Percentiles rank a stretch among this genome's conserved stretches.
Conservation (phyloP, 2,329 filamentous ascomycete species). For the Fusarium chuoi region DNA sequence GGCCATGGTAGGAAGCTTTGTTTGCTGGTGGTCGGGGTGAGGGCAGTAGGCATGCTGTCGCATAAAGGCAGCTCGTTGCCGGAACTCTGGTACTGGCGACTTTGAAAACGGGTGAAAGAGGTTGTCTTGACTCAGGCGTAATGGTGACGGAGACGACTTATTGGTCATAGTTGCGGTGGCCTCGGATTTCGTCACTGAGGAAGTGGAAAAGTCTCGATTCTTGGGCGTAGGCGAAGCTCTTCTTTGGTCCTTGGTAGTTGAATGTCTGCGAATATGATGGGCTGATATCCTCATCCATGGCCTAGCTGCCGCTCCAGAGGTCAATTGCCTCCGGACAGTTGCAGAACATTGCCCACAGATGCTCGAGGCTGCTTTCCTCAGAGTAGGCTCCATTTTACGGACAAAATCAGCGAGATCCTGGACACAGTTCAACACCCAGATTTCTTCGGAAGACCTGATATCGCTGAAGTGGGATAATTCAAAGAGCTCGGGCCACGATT, state of each 20-base stretch:
- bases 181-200: slow-evolving; percentile 40
- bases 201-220: slow-evolving; percentile 48
- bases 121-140: slow-evolving; percentile 74
- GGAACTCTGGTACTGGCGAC: slow-evolving; percentile 89
- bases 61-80: slow-evolving; percentile 88
- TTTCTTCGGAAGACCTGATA: slow-evolving; percentile 30
- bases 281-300: slow-evolving; percentile 44
- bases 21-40: slow-evolving; percentile 85
- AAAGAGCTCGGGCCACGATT: slow-evolving; percentile 46
- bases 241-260: slow-evolving; percentile 40
- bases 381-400: slow-evolving; percentile 52
- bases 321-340: slow-evolving; percentile 48
- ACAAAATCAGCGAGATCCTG: slow-evolving; percentile 6
- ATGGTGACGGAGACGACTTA: slow-evolving; percentile 37
- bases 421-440: slow-evolving; percentile 16
- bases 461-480: slow-evolving; percentile 43
- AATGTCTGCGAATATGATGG: slow-evolving; percentile 46
- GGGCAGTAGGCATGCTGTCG: slow-evolving; percentile 93
- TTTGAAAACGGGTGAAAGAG: slow-evolving; percentile 93
- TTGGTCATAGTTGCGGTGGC: slow-evolving; percentile 43
- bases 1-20: slow-evolving; percentile 72
- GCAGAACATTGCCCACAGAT: slow-evolving; percentile 55
- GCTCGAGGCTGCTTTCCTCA: slow-evolving; percentile 53
- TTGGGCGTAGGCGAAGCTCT: slow-evolving; percentile 18
- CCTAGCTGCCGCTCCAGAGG: slow-evolving; percentile 31